These are phyloP conservation scores for Phanerochaete sordida DNA, from an alignment of 768 basidiomycete species.

Conservation along the genomic window DNA sequence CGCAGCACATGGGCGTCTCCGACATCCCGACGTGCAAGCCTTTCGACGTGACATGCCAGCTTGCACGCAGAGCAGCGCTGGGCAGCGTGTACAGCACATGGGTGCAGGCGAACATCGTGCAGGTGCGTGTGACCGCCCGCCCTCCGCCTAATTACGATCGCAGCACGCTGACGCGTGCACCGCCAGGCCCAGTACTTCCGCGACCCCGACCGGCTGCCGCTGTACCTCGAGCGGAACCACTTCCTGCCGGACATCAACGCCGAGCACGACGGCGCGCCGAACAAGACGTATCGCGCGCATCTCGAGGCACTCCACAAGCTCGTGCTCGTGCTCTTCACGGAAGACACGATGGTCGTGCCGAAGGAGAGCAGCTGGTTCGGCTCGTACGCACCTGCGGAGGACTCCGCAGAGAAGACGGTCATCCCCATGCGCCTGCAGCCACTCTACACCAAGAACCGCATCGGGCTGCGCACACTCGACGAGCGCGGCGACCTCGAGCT, in stretches of 20 bases:
- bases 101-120: conserved; percentile 74
- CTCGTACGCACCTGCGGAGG: conserved; percentile 47
- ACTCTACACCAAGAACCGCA: conserved; percentile 77
- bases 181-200: conserved; percentile 82
- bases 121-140: conserved; percentile 39
- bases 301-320: conserved; percentile 61
- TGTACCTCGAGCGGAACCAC: conserved; percentile 55
- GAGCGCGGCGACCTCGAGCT: conserved; percentile 58
- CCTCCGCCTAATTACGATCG: not conserved
- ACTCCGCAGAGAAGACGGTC: conserved; percentile 33
- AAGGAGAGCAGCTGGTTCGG: conserved; percentile 89
- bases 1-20: conserved; percentile 84
- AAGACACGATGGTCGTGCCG: conserved; percentile 76
- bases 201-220: conserved; percentile 56
- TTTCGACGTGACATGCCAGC: conserved; percentile 66
- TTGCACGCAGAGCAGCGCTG: conserved; percentile 58
- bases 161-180: not conserved
- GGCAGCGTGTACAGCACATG: conserved; percentile 68
- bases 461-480: conserved; percentile 71
- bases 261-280: conserved; percentile 52
- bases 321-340: conserved; percentile 68
- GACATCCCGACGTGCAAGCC: conserved; percentile 66
- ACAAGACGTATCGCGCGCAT: conserved; percentile 57
- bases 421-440: conserved; percentile 73
- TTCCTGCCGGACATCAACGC: conserved; percentile 82